phyloP scores from a whole-genome alignment of 2,329 filamentous ascomycete genomes.

The Penicillium sp. region DNA sequence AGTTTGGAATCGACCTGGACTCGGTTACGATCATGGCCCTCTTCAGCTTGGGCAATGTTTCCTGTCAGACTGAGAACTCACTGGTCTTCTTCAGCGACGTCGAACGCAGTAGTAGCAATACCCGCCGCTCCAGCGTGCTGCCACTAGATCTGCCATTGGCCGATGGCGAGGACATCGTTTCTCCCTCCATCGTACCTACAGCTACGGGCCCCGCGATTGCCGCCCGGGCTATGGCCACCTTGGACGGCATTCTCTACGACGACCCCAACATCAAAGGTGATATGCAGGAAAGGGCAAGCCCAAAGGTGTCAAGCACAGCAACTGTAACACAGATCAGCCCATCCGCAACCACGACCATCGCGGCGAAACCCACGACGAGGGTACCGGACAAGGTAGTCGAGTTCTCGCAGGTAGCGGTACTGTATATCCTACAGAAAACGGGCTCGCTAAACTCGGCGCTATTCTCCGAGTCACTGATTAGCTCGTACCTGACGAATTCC shows the following conservation, averaged over 20 bases:
- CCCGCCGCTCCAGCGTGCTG: slow-evolving; percentile 21
- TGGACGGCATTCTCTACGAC: slow-evolving; percentile 39
- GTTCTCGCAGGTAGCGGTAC: slow-evolving; percentile 36
- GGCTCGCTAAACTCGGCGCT: slow-evolving; percentile 28
- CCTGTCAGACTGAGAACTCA: slow-evolving; percentile 79
- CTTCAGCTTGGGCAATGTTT: slow-evolving; percentile 69
- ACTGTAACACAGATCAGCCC: slow-evolving; percentile 17
- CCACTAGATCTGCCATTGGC: slow-evolving; percentile 2
- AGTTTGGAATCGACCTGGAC: slow-evolving; percentile 73
- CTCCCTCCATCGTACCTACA: slow-evolving; percentile 1
- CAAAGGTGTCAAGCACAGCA: slow-evolving; percentile 8
- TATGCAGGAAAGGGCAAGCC: not conserved
- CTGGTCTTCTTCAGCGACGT: slow-evolving; percentile 74
- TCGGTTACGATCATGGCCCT: slow-evolving; percentile 64
- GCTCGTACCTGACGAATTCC: slow-evolving; percentile 28
- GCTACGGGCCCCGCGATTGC: slow-evolving; percentile 13
- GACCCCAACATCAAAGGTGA: slow-evolving; percentile 1
- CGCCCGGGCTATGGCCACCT: slow-evolving; percentile 28
- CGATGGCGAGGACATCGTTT: slow-evolving; percentile 2
- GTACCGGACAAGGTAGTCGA: slow-evolving; percentile 26
- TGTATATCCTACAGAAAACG: slow-evolving; percentile 41
- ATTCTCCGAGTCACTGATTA: slow-evolving; percentile 28
- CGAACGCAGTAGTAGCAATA: slow-evolving; percentile 20
- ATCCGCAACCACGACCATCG: slow-evolving; percentile 4
- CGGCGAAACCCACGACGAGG: not conserved